phyloP scores from a whole-genome alignment of 1,139 yeast genomes.

The Suhomyces ambrosiae region DNA sequence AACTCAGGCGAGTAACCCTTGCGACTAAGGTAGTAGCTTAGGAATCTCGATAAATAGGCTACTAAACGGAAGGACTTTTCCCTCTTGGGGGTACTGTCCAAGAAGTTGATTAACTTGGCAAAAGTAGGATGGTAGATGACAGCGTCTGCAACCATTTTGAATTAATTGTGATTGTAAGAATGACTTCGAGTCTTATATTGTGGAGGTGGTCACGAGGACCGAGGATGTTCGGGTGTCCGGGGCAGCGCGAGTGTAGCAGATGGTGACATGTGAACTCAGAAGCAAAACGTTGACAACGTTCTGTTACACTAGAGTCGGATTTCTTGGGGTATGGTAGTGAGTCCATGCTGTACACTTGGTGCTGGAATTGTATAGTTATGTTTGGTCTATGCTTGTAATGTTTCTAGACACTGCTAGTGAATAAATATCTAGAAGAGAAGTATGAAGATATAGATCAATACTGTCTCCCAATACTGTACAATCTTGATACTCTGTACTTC shows the following conservation, averaged over 20 bases:
- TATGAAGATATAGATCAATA: no score
- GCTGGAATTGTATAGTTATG: no score
- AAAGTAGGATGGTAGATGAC: slow-evolving; percentile 75
- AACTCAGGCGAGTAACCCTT: slow-evolving; percentile 58
- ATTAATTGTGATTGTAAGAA: not conserved
- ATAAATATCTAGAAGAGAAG: no score
- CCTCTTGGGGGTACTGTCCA: slow-evolving; percentile 65
- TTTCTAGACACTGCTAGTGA: no score
- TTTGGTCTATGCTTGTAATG: no score
- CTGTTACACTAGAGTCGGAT: no score
- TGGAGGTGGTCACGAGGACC: not conserved
- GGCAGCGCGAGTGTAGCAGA: not conserved
- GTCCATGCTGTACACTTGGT: no score
- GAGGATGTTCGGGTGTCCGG: not conserved
- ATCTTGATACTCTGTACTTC: no score
- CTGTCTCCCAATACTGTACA: no score
- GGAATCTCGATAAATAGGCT: slow-evolving; percentile 79
- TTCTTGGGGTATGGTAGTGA: no score
- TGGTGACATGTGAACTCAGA: not conserved
- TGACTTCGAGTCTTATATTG: no score
- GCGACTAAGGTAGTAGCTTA: slow-evolving; percentile 62
- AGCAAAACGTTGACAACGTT: no score
- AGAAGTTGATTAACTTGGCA: slow-evolving; percentile 60
- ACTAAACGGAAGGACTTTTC: slow-evolving; percentile 81
- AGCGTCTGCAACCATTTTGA: slow-evolving; percentile 63